Evolutionary conservation across 352 stramenopile genomes (phyloP).

Genomic region (Pythium chondricola): DNA sequence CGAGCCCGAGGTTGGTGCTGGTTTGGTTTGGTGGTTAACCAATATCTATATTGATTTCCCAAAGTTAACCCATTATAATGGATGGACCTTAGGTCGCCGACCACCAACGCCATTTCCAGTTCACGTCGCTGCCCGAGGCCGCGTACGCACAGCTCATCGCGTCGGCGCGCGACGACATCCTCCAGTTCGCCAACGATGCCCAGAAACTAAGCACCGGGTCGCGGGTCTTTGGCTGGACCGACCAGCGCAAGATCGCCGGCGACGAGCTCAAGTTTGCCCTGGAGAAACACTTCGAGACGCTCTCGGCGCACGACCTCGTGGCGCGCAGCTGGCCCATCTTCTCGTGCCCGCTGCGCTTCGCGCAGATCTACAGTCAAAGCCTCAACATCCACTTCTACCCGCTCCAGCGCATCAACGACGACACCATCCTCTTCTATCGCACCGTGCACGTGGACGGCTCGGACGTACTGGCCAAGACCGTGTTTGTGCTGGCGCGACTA

Average conservation of each 20-base stretch:
- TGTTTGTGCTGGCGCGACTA: conserved; percentile 55
- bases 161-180: conserved; percentile 36
- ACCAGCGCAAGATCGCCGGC: conserved; percentile 43
- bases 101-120: conserved; percentile 21
- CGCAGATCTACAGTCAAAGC: conserved; percentile 38
- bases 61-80: not conserved
- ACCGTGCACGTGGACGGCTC: conserved; percentile 32
- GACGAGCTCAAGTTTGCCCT: conserved; percentile 52
- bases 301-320: conserved; percentile 37
- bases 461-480: conserved; percentile 36
- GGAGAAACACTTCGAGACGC: conserved; percentile 37
- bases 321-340: conserved; percentile 56
- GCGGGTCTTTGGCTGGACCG: conserved; percentile 56
- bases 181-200: conserved; percentile 34
- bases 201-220: conserved; percentile 42
- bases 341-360: conserved; percentile 32
- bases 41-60: not conserved
- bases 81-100: not conserved
- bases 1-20: conserved; percentile 22
- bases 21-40: no score
- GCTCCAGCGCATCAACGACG: conserved; percentile 42
- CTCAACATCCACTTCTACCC: conserved; percentile 39
- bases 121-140: conserved; percentile 24
- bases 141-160: conserved; percentile 44
- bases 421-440: conserved; percentile 56